Evolutionary conservation across 208 protist genomes (phyloP).

Genomic region (Angomonas deanei): DNA sequence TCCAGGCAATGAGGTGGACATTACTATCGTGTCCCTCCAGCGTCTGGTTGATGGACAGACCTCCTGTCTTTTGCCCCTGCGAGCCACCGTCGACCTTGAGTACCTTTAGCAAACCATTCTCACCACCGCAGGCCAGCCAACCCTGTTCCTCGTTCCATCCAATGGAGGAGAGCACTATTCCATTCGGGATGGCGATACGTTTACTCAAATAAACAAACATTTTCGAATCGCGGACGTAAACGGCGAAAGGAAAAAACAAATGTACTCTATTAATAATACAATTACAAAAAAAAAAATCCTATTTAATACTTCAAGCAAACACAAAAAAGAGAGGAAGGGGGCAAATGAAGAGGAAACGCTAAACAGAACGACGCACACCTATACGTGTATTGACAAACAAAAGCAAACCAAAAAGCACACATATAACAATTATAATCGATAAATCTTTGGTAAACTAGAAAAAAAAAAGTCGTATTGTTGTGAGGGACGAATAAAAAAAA

Average conservation of each 20-base stretch:
- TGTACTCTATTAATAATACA: background rate
- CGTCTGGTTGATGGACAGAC: conserved; percentile 94
- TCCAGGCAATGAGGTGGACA: conserved; percentile 91
- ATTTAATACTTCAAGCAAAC: too few relatives aligned
- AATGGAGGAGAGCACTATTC: conserved; percentile 75
- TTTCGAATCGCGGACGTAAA: background rate
- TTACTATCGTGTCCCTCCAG: conserved; percentile 90
- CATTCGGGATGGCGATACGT: conserved; percentile 95
- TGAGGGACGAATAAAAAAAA: conserved; percentile 1
- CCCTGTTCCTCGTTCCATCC: conserved; percentile 94
- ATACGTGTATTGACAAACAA: background rate
- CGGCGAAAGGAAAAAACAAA: background rate
- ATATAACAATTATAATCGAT: too few relatives aligned
- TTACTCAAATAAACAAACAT: conserved; percentile 96
- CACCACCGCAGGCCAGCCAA: conserved; percentile 95
- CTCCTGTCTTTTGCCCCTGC: conserved; percentile 63
- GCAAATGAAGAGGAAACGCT: too few relatives aligned
- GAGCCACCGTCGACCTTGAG: conserved; percentile 88
- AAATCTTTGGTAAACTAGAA: too few relatives aligned
- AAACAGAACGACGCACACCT: too few relatives aligned
- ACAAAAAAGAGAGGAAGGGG: too few relatives aligned
- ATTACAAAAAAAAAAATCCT: conserved; percentile 7
- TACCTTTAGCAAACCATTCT: conserved; percentile 94
- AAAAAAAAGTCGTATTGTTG: too few relatives aligned
- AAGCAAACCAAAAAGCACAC: too few relatives aligned